These are phyloP conservation scores for Coix lacrymajobi DNA, from an alignment of 176 grass and related monocot genomes.

Conservation along the genomic window DNA sequence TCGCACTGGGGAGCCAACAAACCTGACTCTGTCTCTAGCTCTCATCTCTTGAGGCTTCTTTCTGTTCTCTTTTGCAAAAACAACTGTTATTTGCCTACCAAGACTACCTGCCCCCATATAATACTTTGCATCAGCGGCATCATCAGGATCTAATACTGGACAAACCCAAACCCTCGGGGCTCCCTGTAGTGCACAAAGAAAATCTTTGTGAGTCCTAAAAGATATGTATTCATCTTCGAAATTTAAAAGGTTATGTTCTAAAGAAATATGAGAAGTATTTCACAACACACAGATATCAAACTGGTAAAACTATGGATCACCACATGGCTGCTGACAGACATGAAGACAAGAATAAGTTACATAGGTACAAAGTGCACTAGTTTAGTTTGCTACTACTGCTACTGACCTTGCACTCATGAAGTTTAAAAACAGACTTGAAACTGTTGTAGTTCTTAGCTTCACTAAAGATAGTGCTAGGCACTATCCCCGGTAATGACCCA, in stretches of 20 bases:
- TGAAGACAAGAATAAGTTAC: constrained; percentile 15
- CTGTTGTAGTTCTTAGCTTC: too few relatives aligned
- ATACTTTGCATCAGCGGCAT: constrained; percentile 90
- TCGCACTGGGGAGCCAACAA: background rate
- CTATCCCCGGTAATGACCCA: too few relatives aligned
- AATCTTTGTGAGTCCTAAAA: background rate
- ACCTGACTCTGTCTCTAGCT: constrained; percentile 67
- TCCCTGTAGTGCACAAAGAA: constrained; percentile 36
- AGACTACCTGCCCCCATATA: constrained; percentile 91
- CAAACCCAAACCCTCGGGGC: constrained; percentile 87
- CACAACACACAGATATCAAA: constrained; percentile 3
- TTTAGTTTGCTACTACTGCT: constrained; percentile 44
- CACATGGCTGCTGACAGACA: background rate
- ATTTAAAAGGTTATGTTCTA: background rate
- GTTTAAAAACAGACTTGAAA: constrained; percentile 66
- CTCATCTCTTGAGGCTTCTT: constrained; percentile 91
- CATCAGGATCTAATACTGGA: constrained; percentile 80
- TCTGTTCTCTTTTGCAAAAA: constrained; percentile 92
- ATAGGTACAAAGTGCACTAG: constrained; percentile 41
- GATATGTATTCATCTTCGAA: background rate
- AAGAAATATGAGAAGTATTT: background rate
- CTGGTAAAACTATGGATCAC: background rate
- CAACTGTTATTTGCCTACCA: constrained; percentile 84
- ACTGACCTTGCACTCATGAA: constrained; percentile 83
- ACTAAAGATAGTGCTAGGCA: too few relatives aligned